A percentile compares a stretch with the other conserved stretches of the same genome.
These are phyloP conservation scores for Citrus maxima DNA, from an alignment of 345 rosid genomes.

Conservation along the genomic window DNA sequence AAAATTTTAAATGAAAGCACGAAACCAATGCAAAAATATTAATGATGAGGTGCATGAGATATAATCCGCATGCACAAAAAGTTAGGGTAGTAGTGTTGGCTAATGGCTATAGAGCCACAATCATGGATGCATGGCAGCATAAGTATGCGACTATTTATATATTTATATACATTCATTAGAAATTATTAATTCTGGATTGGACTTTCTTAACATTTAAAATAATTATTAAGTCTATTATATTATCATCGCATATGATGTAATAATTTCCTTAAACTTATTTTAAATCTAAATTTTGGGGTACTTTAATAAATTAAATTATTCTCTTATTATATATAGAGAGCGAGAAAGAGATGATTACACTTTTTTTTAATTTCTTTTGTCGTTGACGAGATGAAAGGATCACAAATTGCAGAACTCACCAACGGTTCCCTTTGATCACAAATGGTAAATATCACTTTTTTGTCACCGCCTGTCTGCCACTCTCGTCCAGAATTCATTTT, in stretches of 20 bases:
- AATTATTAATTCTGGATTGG: too few relatives aligned
- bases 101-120: conserved; percentile 17
- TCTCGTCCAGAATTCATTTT: background rate
- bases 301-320: background rate
- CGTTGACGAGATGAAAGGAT: background rate
- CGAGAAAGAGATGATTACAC: background rate
- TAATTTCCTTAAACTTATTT: too few relatives aligned
- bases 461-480: conserved; percentile 31
- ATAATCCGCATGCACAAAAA: conserved; percentile 41
- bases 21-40: background rate
- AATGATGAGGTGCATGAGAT: conserved; percentile 23
- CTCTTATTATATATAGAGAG: background rate
- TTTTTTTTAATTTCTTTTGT: background rate
- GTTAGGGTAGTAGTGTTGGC: background rate
- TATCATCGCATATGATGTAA: too few relatives aligned
- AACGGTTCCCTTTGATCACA: background rate
- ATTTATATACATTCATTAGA: too few relatives aligned
- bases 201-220: too few relatives aligned
- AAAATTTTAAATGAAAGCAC: background rate
- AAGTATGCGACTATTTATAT: background rate
- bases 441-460: background rate
- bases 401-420: conserved; percentile 1
- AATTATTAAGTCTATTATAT: too few relatives aligned
- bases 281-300: background rate
- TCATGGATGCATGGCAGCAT: conserved; percentile 30